These are phyloP conservation scores for Cryptococcus sp. DNA, from an alignment of 1,284 basidiomycete genomes.

Conservation along the genomic window DNA sequence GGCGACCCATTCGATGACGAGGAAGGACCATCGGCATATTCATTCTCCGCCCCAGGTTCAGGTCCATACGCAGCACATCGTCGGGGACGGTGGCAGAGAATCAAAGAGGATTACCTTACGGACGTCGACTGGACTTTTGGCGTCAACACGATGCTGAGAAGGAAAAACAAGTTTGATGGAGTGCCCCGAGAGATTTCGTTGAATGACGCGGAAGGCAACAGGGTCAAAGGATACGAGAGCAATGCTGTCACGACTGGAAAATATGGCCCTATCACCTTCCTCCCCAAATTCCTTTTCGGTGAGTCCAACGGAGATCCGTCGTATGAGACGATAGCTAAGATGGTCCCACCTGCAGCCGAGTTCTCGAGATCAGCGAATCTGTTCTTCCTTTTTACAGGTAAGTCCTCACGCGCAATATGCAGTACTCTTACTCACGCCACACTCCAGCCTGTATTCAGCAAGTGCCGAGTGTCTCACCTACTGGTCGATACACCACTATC, in stretches of 20 bases:
- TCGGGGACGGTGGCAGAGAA: conserved; percentile 35
- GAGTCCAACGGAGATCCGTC: conserved; percentile 37
- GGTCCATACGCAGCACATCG: conserved; percentile 33
- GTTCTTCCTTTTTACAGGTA: conserved; percentile 93
- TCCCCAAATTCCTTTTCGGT: conserved; percentile 93
- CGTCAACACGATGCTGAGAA: conserved; percentile 41
- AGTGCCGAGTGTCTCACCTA: conserved; percentile 96
- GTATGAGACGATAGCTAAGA: neutral
- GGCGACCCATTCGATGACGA: conserved; percentile 47
- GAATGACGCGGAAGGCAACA: conserved; percentile 63
- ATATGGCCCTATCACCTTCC: conserved; percentile 85
- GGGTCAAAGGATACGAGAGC: conserved; percentile 62
- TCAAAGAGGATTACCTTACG: conserved; percentile 45
- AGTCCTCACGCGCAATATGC: conserved; percentile 1
- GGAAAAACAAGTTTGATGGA: conserved; percentile 48
- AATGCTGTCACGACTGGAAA: conserved; percentile 96
- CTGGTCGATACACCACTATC: conserved; percentile 94
- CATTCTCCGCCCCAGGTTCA: conserved; percentile 34
- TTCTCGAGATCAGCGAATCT: conserved; percentile 90
- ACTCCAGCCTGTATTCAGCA: conserved; percentile 87
- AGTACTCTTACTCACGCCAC: neutral
- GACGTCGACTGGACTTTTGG: conserved; percentile 52
- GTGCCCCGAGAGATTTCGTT: conserved; percentile 61
- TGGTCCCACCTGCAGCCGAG: conserved; percentile 29
- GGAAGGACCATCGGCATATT: conserved; percentile 44